Conservation (phyloP, 192 early-diverging fungal genomes). For the Spizellomyces sp. region DNA sequence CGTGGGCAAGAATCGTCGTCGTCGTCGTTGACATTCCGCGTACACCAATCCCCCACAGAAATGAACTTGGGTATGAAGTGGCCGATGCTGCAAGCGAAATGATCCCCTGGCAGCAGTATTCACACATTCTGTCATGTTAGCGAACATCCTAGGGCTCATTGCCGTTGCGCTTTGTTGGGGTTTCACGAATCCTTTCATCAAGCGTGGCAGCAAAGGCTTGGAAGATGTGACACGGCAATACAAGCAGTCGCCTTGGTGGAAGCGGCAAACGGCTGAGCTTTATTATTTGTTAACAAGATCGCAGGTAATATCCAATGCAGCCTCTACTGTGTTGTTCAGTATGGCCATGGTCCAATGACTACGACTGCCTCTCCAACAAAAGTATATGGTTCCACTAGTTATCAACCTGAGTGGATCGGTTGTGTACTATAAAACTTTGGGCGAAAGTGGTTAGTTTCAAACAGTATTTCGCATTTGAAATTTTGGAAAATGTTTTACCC, state of each 20-base stretch:
- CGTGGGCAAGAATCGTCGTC: no score
- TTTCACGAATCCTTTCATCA: slow-evolving; percentile 95
- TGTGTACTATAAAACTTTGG: slow-evolving; percentile 92
- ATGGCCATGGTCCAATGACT: background rate
- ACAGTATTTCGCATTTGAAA: no score
- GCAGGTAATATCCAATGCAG: slow-evolving; percentile 58
- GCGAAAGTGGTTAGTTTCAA: slow-evolving; percentile 37
- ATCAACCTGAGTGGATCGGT: slow-evolving; percentile 91
- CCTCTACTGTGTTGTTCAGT: background rate
- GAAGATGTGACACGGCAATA: slow-evolving; percentile 59
- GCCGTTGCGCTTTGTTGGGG: slow-evolving; percentile 92
- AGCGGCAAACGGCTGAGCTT: slow-evolving; percentile 63
- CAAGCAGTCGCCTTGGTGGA: slow-evolving; percentile 40
- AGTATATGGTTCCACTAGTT: slow-evolving; percentile 82
- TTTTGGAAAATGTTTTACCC: background rate
- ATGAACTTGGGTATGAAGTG: no score
- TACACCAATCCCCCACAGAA: no score
- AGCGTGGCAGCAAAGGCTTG: slow-evolving; percentile 80
- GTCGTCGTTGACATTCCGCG: no score
- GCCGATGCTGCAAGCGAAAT: no score
- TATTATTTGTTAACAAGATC: slow-evolving; percentile 81
- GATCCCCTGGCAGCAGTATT: no score
- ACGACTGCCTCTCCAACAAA: background rate
- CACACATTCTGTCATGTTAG: slow-evolving; percentile 3
- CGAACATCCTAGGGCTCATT: slow-evolving; percentile 39